Evolutionary conservation across 495 filamentous ascomycete species (phyloP).

Genomic region (Melanomma pulvis-pyrius): DNA sequence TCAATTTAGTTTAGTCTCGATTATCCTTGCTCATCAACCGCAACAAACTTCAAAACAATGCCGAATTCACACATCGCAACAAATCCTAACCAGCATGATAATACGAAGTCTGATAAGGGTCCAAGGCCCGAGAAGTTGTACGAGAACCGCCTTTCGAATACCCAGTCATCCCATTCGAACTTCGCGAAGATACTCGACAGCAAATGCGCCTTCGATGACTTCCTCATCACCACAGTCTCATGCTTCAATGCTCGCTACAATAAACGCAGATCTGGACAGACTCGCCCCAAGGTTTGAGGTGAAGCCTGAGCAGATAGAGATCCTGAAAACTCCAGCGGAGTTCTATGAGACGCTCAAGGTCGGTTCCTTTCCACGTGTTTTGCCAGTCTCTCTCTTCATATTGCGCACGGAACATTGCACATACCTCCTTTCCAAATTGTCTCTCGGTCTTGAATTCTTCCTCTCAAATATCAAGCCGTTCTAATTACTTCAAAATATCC

Average conservation of each 20-base stretch:
- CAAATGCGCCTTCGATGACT: conserved; percentile 27
- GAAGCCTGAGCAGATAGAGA: conserved; percentile 73
- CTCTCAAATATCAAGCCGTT: too few relatives aligned
- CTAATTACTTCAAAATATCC: too few relatives aligned
- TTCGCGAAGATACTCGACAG: conserved; percentile 37
- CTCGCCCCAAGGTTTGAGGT: conserved; percentile 89
- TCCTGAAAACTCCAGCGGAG: conserved; percentile 74
- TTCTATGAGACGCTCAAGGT: conserved; percentile 93
- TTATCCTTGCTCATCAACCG: not conserved
- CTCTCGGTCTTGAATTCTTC: too few relatives aligned
- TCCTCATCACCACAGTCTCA: conserved; percentile 38
- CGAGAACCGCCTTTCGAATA: not conserved
- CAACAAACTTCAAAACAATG: conserved; percentile 5
- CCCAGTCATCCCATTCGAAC: conserved; percentile 5
- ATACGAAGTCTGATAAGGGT: conserved; percentile 33
- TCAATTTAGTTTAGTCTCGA: conserved; percentile 2
- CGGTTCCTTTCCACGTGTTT: conserved; percentile 21
- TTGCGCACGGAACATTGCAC: not conserved
- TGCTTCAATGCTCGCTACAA: conserved; percentile 60
- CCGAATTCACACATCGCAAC: conserved; percentile 8
- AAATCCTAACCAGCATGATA: conserved; percentile 38
- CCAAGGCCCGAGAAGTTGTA: conserved; percentile 6
- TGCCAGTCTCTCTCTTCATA: not conserved
- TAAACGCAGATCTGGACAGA: conserved; percentile 81
- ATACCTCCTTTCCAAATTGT: not conserved